These are phyloP conservation scores for Luffa acutangula DNA, from an alignment of 306 rosid genomes.

Conservation along the genomic window DNA sequence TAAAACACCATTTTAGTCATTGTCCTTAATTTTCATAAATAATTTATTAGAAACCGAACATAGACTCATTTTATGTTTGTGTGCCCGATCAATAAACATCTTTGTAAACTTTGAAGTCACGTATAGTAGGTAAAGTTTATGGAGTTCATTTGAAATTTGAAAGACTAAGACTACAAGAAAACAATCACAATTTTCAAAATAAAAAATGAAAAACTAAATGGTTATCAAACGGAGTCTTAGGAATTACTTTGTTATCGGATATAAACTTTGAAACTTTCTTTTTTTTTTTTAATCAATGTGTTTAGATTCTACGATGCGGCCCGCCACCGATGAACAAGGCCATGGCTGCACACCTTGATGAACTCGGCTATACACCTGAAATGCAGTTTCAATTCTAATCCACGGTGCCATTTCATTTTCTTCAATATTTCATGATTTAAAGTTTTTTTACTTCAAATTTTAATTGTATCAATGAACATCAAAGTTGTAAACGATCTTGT, in stretches of 20 bases:
- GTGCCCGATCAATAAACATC: neutral
- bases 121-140: neutral
- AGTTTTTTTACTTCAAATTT: neutral
- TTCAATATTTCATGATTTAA: neutral
- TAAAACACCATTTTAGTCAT: neutral
- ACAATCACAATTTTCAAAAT: no score
- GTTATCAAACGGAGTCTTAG: no score
- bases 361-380: conserved; percentile 56
- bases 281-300: neutral
- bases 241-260: no score
- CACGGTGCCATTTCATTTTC: neutral
- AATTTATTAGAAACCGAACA: neutral
- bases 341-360: conserved; percentile 73
- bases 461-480: neutral
- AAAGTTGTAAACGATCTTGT: neutral
- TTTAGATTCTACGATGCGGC: conserved; percentile 85
- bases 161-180: no score
- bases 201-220: no score
- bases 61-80: neutral
- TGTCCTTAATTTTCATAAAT: neutral
- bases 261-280: neutral
- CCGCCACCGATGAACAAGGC: conserved; percentile 99
- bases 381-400: conserved; percentile 89
- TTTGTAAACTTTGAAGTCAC: neutral
- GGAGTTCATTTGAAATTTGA: no score